Conservation (phyloP, 2,329 filamentous ascomycete species). For the Fusarium tricinctum region DNA sequence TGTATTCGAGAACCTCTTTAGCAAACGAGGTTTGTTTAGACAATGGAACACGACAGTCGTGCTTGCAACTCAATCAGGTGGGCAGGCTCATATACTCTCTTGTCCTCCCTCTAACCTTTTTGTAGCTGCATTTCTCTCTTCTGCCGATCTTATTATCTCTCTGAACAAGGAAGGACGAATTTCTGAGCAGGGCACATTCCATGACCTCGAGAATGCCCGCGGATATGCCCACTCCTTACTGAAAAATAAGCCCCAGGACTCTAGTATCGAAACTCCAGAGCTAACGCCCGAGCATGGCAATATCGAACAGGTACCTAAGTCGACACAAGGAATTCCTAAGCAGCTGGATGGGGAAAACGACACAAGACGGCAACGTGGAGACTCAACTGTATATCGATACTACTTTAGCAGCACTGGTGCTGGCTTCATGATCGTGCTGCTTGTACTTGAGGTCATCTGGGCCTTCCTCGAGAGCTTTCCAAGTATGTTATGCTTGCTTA, state of each 20-base stretch:
- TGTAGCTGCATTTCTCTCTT: constrained; percentile 52
- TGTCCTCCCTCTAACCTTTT: constrained; percentile 1
- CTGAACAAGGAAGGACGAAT: constrained; percentile 34
- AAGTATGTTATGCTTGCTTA: constrained; percentile 35
- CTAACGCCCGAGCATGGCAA: background rate
- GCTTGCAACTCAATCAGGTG: constrained; percentile 55
- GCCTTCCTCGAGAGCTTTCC: constrained; percentile 51
- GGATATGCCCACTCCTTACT: constrained; percentile 32
- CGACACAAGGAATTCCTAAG: constrained; percentile 20
- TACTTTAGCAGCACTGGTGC: constrained; percentile 51
- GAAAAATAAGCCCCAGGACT: background rate
- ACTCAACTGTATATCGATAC: constrained; percentile 49
- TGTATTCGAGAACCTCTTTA: constrained; percentile 52
- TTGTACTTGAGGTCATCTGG: constrained; percentile 46
- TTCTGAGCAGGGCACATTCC: constrained; percentile 54
- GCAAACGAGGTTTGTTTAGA: constrained; percentile 47
- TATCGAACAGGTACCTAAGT: background rate
- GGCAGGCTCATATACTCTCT: background rate
- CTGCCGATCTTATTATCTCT: constrained; percentile 44
- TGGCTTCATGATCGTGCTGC: constrained; percentile 38
- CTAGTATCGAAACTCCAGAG: no score
- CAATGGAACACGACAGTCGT: constrained; percentile 54
- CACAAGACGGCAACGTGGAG: constrained; percentile 49
- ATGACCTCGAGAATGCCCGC: constrained; percentile 11
- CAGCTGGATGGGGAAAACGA: constrained; percentile 27